phyloP scores from a whole-genome alignment of 2,329 filamentous ascomycete genomes.

The Trichoderma sp. region DNA sequence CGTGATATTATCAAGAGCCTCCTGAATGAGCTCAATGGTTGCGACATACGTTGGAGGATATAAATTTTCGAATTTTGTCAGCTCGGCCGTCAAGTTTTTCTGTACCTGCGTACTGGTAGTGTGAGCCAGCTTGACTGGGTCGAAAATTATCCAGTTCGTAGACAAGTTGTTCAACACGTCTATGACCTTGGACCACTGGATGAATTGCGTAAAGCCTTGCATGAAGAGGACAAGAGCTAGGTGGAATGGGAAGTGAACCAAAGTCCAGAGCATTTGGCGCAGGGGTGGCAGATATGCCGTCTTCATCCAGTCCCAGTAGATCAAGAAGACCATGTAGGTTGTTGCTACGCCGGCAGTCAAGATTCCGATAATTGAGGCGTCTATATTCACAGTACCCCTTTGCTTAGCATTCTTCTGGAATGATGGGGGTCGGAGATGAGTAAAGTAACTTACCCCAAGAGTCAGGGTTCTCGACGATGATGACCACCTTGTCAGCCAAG shows the following conservation, averaged over 20 bases:
- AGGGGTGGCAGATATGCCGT: slow-evolving; percentile 56
- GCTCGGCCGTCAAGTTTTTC: slow-evolving; percentile 21
- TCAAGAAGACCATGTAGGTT: slow-evolving; percentile 46
- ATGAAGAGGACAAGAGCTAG: slow-evolving; percentile 61
- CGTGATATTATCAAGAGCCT: slow-evolving; percentile 30
- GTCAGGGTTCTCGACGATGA: slow-evolving; percentile 42
- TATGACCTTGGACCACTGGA: slow-evolving; percentile 43
- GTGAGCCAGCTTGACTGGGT: slow-evolving; percentile 17
- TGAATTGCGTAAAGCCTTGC: slow-evolving; percentile 59
- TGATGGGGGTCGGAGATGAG: background rate
- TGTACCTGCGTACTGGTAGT: slow-evolving; percentile 25
- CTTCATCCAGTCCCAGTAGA: slow-evolving; percentile 62
- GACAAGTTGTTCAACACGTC: slow-evolving; percentile 29
- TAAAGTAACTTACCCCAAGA: slow-evolving; percentile 36
- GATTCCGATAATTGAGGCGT: slow-evolving; percentile 39
- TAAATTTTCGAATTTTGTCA: slow-evolving; percentile 26
- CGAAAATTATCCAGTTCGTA: slow-evolving; percentile 18
- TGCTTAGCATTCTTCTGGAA: background rate
- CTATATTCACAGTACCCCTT: background rate
- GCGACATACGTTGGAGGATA: slow-evolving; percentile 29
- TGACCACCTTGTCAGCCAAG: slow-evolving; percentile 51
- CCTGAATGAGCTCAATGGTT: slow-evolving; percentile 23
- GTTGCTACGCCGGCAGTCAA: slow-evolving; percentile 39
- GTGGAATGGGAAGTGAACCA: slow-evolving; percentile 62
- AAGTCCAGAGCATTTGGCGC: slow-evolving; percentile 58